Conservation (phyloP, 2,329 filamentous ascomycete genomes). For the Elsinoe arachidis region DNA sequence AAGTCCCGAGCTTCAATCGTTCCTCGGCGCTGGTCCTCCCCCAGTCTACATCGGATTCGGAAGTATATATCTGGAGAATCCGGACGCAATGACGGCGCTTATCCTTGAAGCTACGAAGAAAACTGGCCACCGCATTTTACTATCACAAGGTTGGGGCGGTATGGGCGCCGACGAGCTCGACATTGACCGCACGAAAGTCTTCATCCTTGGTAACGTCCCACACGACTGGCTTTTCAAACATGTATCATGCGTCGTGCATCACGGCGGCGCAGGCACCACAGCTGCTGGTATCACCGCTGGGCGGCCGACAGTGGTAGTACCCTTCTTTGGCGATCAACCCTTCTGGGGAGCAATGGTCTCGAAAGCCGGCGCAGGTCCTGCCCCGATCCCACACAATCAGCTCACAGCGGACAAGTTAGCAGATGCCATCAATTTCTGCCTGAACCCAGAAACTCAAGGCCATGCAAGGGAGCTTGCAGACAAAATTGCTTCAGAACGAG, state of each 20-base stretch:
- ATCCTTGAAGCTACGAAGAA: slow-evolving; percentile 29
- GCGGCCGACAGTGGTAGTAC: slow-evolving; percentile 46
- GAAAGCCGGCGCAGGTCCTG: slow-evolving; percentile 40
- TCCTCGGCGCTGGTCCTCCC: slow-evolving; percentile 59
- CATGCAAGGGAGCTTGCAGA: slow-evolving; percentile 32
- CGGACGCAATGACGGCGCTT: slow-evolving; percentile 27
- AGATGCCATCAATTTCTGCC: slow-evolving; percentile 38
- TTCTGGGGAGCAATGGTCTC: slow-evolving; percentile 49
- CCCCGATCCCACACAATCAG: slow-evolving; percentile 39
- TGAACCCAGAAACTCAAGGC: slow-evolving; percentile 30
- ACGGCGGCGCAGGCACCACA: slow-evolving; percentile 54
- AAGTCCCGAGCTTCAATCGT: slow-evolving; percentile 54
- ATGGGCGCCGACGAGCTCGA: slow-evolving; percentile 33
- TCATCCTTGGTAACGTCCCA: slow-evolving; percentile 45
- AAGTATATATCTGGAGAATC: slow-evolving; percentile 26
- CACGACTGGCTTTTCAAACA: slow-evolving; percentile 52
- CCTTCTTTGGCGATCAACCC: slow-evolving; percentile 50
- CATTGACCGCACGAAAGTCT: slow-evolving; percentile 33
- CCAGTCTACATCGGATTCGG: slow-evolving; percentile 42
- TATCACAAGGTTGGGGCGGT: slow-evolving; percentile 47
- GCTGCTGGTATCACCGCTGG: slow-evolving; percentile 46
- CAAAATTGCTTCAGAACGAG: slow-evolving; percentile 37
- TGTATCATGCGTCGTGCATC: slow-evolving; percentile 49
- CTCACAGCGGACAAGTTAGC: slow-evolving; percentile 39
- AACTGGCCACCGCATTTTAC: slow-evolving; percentile 29